Conservation (phyloP, 768 basidiomycete species). For the Floccularia luteovirens region DNA sequence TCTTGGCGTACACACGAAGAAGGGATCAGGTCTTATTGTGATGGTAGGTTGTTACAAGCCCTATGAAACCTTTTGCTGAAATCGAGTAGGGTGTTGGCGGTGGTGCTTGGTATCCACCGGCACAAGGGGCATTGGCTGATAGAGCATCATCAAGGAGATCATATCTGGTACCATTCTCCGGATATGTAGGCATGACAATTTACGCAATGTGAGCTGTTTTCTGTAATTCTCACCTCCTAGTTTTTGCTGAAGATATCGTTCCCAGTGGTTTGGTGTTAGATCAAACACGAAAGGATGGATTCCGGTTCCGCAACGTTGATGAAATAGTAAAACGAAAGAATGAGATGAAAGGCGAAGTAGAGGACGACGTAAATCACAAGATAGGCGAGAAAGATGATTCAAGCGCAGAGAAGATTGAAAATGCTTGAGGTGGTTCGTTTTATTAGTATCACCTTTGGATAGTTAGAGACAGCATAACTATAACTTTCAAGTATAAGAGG, state of each 20-base stretch:
- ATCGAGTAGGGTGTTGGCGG: constrained; percentile 40
- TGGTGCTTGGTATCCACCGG: constrained; percentile 64
- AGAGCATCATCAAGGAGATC: constrained; percentile 39
- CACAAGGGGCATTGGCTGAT: constrained; percentile 51
- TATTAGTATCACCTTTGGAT: background rate
- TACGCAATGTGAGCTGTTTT: constrained; percentile 44
- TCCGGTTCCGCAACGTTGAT: constrained; percentile 42
- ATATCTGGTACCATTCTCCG: constrained; percentile 53
- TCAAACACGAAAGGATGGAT: constrained; percentile 39
- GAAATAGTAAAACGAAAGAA: constrained; percentile 19
- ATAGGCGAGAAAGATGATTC: constrained; percentile 7
- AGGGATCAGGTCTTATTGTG: constrained; percentile 56
- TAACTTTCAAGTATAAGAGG: too few species aligned
- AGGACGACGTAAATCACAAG: constrained; percentile 7
- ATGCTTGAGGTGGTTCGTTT: constrained; percentile 6
- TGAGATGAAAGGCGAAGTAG: constrained; percentile 2
- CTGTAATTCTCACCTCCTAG: constrained; percentile 1
- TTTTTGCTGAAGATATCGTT: background rate
- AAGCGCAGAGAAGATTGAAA: constrained; percentile 8
- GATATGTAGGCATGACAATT: constrained; percentile 48
- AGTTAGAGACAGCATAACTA: background rate
- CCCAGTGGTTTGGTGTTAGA: constrained; percentile 44
- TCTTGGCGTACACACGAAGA: constrained; percentile 51
- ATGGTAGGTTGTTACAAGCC: constrained; percentile 28
- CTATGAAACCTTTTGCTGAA: background rate